Evolutionary conservation across 768 basidiomycete genomes (phyloP), one percentile per base, ranked within the genome.

Genomic region (Trichaptum fuscoviolaceum): DNA sequence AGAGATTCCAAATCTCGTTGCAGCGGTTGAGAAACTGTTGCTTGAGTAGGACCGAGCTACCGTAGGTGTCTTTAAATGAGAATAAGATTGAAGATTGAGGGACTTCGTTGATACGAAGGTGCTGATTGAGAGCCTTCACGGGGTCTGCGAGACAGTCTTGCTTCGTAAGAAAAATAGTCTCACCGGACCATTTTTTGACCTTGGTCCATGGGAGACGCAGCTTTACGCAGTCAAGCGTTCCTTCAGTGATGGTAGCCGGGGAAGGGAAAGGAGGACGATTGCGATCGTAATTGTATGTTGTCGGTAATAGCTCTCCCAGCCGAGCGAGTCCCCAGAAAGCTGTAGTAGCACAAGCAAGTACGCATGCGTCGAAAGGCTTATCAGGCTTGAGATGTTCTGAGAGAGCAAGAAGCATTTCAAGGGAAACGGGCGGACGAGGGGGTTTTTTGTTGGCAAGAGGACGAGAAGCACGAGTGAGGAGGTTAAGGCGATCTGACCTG

Each of bases 281-380:
- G 23, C 24, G 59, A 24, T 25, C 24, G 8, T 12, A 61, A 23
- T 61, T 61, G 25, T 34, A 34, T 4, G 59, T 15, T 3, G 15
- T 25, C 8, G 73, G 69, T 12, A 77, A 68, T 0, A 79, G 61
- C 63, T 79, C 77, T 0, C 78, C 78, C 0, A 78, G 66, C 1
- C 75, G 71, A 30, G 71, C 69, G 63, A 77, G 77, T 0, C 72
- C 73, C 74, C 76, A 78, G 67, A 77, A 77, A 20, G 76, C 72
- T 1, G 63, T 57, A 24, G 67, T 52, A 0, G 76, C 74, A 7
- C 68, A 67, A 1, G 71, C 71, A 9, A 68, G 67, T 15, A 77
- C 68, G 6, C 71, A 65, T 12, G 67, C 60, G 42, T 78, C 76
- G 24, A 73, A 63, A 3, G 73, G 67, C 17, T 68, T 23, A 2